Conservation (phyloP, 2,329 filamentous ascomycete genomes). For the Endocalyx cinctus region DNA sequence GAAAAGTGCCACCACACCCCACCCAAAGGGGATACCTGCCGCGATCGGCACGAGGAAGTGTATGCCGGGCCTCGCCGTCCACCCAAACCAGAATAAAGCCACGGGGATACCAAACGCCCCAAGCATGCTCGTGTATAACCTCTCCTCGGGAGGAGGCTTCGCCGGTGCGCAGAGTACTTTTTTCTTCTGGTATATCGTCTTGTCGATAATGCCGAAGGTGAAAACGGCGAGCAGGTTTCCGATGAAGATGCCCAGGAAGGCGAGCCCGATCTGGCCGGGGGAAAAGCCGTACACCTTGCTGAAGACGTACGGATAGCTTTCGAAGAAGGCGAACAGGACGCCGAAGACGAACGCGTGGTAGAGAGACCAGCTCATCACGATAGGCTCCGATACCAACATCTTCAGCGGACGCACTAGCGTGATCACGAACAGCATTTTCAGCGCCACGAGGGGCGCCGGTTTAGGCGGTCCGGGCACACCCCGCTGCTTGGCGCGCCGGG, state of each 20-base stretch:
- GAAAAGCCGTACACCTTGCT: constrained; percentile 37
- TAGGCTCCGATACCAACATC: constrained; percentile 58
- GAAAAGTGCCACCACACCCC: constrained; percentile 57
- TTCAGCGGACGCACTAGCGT: constrained; percentile 45
- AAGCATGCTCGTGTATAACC: constrained; percentile 55
- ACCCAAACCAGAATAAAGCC: constrained; percentile 56
- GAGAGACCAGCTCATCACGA: constrained; percentile 51
- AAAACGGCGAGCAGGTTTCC: constrained; percentile 39
- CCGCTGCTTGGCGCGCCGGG: constrained; percentile 30
- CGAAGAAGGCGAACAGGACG: constrained; percentile 48
- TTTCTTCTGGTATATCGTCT: constrained; percentile 35
- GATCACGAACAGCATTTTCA: constrained; percentile 32
- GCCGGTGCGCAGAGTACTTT: constrained; percentile 24
- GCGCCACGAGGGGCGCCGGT: constrained; percentile 17
- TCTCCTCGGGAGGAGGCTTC: constrained; percentile 46
- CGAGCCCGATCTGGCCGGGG: constrained; percentile 34
- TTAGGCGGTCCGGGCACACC: constrained; percentile 20
- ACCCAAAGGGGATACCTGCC: constrained; percentile 51
- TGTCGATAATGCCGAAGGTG: constrained; percentile 37
- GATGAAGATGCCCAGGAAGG: constrained; percentile 40
- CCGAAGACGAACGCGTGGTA: constrained; percentile 47
- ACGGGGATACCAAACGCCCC: constrained; percentile 48
- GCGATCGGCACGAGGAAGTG: constrained; percentile 47
- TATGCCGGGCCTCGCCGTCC: constrained; percentile 42
- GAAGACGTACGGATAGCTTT: constrained; percentile 44